Evolutionary conservation across 108 stramenopile genomes (phyloP).

Genomic region (Nitzschia inconspicua): DNA sequence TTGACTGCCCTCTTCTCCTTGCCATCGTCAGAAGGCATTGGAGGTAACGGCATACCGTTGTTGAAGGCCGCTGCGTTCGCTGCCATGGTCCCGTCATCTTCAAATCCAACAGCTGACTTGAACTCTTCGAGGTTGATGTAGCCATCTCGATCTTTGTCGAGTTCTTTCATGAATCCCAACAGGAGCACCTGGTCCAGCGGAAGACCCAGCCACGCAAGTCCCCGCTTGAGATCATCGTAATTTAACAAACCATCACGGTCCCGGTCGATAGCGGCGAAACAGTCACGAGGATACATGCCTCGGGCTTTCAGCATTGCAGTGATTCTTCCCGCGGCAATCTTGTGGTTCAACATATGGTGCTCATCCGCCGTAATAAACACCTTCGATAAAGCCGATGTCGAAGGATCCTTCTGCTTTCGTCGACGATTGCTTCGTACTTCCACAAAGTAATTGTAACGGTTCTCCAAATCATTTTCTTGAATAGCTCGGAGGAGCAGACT

Average conservation of each 20-base stretch:
- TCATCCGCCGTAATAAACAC: slow-evolving; percentile 94
- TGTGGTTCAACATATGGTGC: slow-evolving; percentile 92
- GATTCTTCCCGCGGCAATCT: slow-evolving; percentile 90
- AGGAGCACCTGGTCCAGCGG: slow-evolving; percentile 76
- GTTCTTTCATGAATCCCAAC: slow-evolving; percentile 85
- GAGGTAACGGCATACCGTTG: slow-evolving; percentile 73
- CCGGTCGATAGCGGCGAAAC: slow-evolving; percentile 93
- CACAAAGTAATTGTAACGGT: slow-evolving; percentile 88
- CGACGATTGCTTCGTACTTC: slow-evolving; percentile 94
- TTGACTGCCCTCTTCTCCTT: slow-evolving; percentile 54
- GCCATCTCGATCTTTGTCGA: slow-evolving; percentile 94
- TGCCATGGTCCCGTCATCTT: slow-evolving; percentile 63
- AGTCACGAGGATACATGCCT: slow-evolving; percentile 94
- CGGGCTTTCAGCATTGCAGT: slow-evolving; percentile 87
- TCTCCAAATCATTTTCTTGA: slow-evolving; percentile 85
- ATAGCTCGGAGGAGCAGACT: slow-evolving; percentile 89
- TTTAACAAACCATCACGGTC: slow-evolving; percentile 91
- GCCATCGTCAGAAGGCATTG: slow-evolving; percentile 73
- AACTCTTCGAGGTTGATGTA: slow-evolving; percentile 94
- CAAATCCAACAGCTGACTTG: slow-evolving; percentile 93
- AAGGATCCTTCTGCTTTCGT: slow-evolving; percentile 89
- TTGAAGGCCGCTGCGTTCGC: slow-evolving; percentile 56
- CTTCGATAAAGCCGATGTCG: slow-evolving; percentile 88
- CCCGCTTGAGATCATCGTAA: slow-evolving; percentile 92
- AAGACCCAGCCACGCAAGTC: slow-evolving; percentile 92